A percentile compares a stretch with the other conserved stretches of the same genome.
Evolutionary conservation across 2,329 filamentous ascomycete species (phyloP).

Genomic region (Fusarium palustre): DNA sequence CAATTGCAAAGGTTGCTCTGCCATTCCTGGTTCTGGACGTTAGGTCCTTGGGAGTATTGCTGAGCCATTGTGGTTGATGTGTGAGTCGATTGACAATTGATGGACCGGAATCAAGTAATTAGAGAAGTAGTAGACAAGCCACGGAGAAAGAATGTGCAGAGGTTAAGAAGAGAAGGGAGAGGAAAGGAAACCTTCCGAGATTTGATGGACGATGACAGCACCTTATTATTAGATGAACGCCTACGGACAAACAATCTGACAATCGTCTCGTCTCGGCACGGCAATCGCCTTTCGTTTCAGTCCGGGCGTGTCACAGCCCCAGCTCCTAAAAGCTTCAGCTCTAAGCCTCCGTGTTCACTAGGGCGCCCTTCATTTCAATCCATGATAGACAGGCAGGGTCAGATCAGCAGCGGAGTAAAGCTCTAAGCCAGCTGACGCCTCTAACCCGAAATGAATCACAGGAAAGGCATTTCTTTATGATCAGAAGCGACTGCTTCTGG

Average conservation of each 20-base stretch:
- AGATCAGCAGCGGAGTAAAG: constrained; percentile 36
- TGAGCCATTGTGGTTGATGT: constrained; percentile 42
- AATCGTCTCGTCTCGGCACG: constrained; percentile 14
- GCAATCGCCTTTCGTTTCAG: constrained; percentile 23
- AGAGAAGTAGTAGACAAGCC: neutral
- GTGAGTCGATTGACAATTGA: neutral
- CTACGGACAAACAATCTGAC: constrained; percentile 8
- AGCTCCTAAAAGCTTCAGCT: constrained; percentile 21
- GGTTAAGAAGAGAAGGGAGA: neutral
- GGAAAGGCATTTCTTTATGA: neutral
- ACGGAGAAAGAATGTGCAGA: neutral
- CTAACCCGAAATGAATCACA: constrained; percentile 3
- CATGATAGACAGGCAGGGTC: constrained; percentile 29
- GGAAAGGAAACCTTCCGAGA: neutral
- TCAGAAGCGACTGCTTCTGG: constrained; percentile 16
- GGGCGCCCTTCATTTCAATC: constrained; percentile 43
- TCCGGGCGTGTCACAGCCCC: constrained; percentile 17
- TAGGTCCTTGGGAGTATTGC: constrained; percentile 44
- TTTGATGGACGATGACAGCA: constrained; percentile 7
- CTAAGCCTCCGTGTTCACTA: constrained; percentile 25
- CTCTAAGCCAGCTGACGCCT: constrained; percentile 31
- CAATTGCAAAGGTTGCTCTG: constrained; percentile 55
- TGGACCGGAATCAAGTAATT: neutral
- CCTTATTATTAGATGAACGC: constrained; percentile 26
- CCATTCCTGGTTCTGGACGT: constrained; percentile 53